Conservation (phyloP, 164 flowering plant species). For the Dillenia turbinata region DNA sequence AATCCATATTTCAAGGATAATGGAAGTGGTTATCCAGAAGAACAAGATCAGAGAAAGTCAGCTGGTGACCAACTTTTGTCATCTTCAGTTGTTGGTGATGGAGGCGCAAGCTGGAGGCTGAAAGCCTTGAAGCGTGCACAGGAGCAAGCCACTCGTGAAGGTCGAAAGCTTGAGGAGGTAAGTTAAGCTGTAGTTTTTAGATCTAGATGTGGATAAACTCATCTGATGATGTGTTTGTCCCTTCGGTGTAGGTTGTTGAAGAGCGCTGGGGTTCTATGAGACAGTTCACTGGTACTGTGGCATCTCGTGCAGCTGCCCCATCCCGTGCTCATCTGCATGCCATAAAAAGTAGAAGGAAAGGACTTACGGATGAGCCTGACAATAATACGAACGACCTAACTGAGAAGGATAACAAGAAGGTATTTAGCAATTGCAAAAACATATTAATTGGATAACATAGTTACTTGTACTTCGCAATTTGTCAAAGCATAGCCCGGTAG, state of each 20-base stretch:
- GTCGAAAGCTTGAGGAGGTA: constrained; percentile 70
- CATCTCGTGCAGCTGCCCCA: constrained; percentile 65
- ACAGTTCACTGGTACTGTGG: constrained; percentile 61
- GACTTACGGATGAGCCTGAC: constrained; percentile 25
- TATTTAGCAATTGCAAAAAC: constrained; percentile 7
- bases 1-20: constrained; percentile 75
- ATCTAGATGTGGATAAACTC: not conserved
- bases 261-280: constrained; percentile 96
- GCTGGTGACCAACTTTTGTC: constrained; percentile 33
- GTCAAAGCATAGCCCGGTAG: no score
- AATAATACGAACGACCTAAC: constrained; percentile 15
- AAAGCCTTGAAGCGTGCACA: constrained; percentile 91
- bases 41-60: constrained; percentile 25
- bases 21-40: constrained; percentile 90
- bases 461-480: no score
- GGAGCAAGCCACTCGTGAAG: constrained; percentile 97
- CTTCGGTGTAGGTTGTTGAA: constrained; percentile 57
- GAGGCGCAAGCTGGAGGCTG: constrained; percentile 97
- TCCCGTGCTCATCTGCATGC: constrained; percentile 89
- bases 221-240: not conserved
- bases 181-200: constrained; percentile 2
- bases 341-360: constrained; percentile 60
- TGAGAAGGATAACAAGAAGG: constrained; percentile 31
- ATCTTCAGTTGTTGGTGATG: constrained; percentile 84
- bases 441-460: no score